Conservation (phyloP, 1,284 basidiomycete species). For the Stygiomarasmius scandens region DNA sequence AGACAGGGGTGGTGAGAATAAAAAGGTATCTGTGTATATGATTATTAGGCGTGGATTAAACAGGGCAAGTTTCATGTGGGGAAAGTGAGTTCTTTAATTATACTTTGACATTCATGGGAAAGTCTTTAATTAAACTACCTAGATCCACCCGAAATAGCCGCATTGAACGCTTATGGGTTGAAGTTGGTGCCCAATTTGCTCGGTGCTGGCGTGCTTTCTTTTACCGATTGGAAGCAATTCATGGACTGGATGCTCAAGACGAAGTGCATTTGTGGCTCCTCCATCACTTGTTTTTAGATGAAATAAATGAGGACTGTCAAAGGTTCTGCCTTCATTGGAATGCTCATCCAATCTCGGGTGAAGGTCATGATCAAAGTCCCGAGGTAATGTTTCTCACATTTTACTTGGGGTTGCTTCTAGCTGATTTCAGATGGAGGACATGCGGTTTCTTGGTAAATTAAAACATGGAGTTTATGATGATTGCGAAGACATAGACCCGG, state of each 20-base stretch:
- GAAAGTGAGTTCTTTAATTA: background rate
- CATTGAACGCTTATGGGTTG: constrained; percentile 39
- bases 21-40: background rate
- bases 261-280: constrained; percentile 32
- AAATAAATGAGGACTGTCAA: constrained; percentile 22
- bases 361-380: background rate
- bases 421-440: too few species aligned
- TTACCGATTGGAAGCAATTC: constrained; percentile 20
- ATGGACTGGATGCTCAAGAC: constrained; percentile 23
- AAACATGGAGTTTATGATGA: constrained; percentile 1
- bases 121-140: background rate
- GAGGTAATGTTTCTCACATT: constrained; percentile 1
- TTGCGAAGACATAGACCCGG: background rate
- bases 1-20: constrained; percentile 26
- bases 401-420: background rate
- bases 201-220: constrained; percentile 32
- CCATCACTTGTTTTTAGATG: constrained; percentile 27
- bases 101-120: background rate
- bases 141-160: constrained; percentile 30
- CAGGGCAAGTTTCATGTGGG: background rate
- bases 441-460: constrained; percentile 1
- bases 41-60: background rate
- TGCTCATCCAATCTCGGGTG: constrained; percentile 26
- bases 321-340: constrained; percentile 33
- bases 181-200: constrained; percentile 24